Evolutionary conservation across 495 filamentous ascomycete genomes (phyloP).

Genomic region (Tuber indicum): DNA sequence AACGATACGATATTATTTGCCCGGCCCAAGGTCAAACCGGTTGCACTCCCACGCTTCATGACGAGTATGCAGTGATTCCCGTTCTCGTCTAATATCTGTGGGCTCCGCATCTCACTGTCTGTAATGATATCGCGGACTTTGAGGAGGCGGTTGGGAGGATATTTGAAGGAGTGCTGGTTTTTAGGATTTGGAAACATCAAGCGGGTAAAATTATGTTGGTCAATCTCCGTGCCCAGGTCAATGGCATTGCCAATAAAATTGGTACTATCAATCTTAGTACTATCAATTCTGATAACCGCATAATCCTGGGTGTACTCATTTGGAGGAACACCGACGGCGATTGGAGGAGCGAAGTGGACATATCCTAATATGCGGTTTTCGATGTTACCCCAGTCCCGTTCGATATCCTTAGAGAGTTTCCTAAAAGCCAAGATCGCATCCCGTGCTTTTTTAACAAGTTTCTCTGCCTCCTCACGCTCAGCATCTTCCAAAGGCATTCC

Average conservation of each 20-base stretch:
- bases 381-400: background rate
- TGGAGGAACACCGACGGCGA: background rate
- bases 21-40: background rate
- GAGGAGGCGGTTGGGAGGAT: background rate
- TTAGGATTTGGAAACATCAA: background rate
- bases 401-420: background rate
- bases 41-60: background rate
- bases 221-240: background rate
- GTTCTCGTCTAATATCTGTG: background rate
- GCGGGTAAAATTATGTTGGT: too few relatives aligned
- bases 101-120: fast-evolving
- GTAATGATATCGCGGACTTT: background rate
- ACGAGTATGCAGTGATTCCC: background rate
- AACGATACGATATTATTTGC: background rate
- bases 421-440: background rate
- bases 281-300: background rate
- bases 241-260: background rate
- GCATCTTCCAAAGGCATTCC: too few relatives aligned
- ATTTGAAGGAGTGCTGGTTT: background rate
- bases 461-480: too few relatives aligned
- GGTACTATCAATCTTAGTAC: background rate
- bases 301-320: background rate
- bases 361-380: background rate
- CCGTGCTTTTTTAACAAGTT: too few relatives aligned
- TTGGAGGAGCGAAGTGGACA: background rate